A percentile compares a stretch with the other conserved stretches of the same genome.
Conservation (phyloP, 2,329 filamentous ascomycete species). For the Sclerotinia glacialis region DNA sequence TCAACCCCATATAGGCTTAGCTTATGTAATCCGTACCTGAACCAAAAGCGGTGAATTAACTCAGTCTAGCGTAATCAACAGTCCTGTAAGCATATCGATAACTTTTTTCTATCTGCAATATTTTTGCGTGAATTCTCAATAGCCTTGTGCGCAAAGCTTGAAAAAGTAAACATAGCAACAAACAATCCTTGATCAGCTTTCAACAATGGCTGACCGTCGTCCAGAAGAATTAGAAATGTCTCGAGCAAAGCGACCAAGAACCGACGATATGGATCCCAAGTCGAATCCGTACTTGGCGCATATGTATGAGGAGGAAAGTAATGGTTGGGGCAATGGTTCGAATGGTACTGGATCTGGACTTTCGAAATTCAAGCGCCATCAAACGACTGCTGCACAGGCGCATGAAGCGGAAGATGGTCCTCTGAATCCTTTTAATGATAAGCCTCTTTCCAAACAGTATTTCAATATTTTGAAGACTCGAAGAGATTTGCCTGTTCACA, state of each 20-base stretch:
- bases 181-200: slow-evolving; percentile 26
- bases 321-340: slow-evolving; percentile 38
- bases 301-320: slow-evolving; percentile 60
- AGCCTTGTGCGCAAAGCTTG: slow-evolving; percentile 29
- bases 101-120: slow-evolving; percentile 20
- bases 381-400: slow-evolving; percentile 76
- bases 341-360: slow-evolving; percentile 41
- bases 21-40: background rate
- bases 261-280: slow-evolving; percentile 47
- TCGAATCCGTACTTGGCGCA: slow-evolving; percentile 91
- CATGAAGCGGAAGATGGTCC: slow-evolving; percentile 73
- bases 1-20: background rate
- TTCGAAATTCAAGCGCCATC: slow-evolving; percentile 66
- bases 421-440: slow-evolving; percentile 80
- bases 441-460: slow-evolving; percentile 76
- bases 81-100: slow-evolving; percentile 12
- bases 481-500: slow-evolving; percentile 84
- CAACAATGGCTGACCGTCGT: slow-evolving; percentile 55
- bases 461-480: slow-evolving; percentile 83
- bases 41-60: slow-evolving; percentile 23
- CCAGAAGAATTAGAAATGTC: slow-evolving; percentile 48
- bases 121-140: slow-evolving; percentile 21
- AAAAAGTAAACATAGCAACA: slow-evolving; percentile 34
- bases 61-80: slow-evolving; percentile 13
- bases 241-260: slow-evolving; percentile 48